Base-by-base conservation (phyloP, 164 flowering plant species). In the Warburgia ugandensis region DNA sequence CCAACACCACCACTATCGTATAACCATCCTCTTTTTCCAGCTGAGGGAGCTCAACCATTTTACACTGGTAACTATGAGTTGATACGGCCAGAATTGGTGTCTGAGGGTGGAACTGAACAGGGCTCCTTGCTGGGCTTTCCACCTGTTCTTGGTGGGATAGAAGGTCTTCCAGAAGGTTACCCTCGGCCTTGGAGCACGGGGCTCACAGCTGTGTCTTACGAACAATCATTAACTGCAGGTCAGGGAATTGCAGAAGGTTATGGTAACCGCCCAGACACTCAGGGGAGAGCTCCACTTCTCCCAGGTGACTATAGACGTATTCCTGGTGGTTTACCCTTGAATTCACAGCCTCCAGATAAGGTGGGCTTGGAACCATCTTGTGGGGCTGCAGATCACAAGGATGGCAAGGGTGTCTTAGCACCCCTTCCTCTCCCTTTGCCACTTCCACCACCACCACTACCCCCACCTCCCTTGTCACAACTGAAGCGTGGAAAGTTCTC, bases 81-180 rank as follows among this genome's bases (percentile, higher is more conserved):
- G 40, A 56, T 78, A 17, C 63, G 81, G 40, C 65, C 70, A 29
- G 88, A 77, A 41, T 60, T 78, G 32, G 62, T 66, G 4, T 55
- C 79, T 19, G 85, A 81, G 31, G 61, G 49, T 40, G 87, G 77
- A 35, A 26, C 78, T 19, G 87, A 75, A 43, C 96, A 79, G 50
- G 76, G 85, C 12, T 76, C 94, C 44, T 62, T 80, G 55, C 30
- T 73, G 65, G 90, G 96, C 11, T 81, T 70, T 44, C 76, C 82
- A 35, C 73, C 81, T 11, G 69, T 76, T 52, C 74, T 76, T 17
- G 60, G 70, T 5, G 74, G 64, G 12, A 55, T 56, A 9, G 12
- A 56, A 25, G 68, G 59, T 60, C 73, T 70, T 57, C 39, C 68
- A 3, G 78, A 67, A 31, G 35, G 41, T 60, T 80, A 68, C 72